Conservation (phyloP, 768 basidiomycete species). For the Glaciozyma antarctica region DNA sequence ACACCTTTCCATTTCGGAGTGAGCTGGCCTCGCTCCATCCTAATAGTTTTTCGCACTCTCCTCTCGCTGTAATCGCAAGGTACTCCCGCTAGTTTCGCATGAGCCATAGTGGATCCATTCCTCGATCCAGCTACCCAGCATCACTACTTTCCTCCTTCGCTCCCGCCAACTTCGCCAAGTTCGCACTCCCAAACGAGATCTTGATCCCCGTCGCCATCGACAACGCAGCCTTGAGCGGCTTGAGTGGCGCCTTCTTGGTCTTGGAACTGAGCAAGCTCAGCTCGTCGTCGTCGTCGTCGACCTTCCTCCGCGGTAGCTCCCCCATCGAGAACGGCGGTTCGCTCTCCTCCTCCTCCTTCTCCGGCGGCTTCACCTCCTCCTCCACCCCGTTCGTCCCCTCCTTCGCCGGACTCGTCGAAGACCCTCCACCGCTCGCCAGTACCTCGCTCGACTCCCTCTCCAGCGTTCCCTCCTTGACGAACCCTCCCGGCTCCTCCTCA, state of each 20-base stretch:
- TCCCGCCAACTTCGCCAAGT: background rate
- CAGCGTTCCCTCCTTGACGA: background rate
- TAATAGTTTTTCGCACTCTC: too few species aligned
- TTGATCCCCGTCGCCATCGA: background rate
- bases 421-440: background rate
- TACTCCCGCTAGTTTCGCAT: background rate
- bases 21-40: too few species aligned
- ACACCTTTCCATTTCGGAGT: background rate
- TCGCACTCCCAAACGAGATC: background rate
- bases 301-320: background rate
- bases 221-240: background rate
- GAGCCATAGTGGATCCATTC: background rate
- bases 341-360: background rate
- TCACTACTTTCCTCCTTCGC: background rate
- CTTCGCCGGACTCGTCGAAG: background rate
- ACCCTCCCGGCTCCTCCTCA: background rate
- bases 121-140: background rate
- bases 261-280: background rate
- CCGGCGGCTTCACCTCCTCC: background rate
- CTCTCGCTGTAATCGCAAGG: too few species aligned
- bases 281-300: background rate
- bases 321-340: background rate
- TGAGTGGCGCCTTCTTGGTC: background rate
- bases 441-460: background rate
- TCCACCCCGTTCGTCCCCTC: too few species aligned